These are phyloP conservation scores for Quercus lobata DNA, from an alignment of 331 rosid species.

Conservation along the genomic window DNA sequence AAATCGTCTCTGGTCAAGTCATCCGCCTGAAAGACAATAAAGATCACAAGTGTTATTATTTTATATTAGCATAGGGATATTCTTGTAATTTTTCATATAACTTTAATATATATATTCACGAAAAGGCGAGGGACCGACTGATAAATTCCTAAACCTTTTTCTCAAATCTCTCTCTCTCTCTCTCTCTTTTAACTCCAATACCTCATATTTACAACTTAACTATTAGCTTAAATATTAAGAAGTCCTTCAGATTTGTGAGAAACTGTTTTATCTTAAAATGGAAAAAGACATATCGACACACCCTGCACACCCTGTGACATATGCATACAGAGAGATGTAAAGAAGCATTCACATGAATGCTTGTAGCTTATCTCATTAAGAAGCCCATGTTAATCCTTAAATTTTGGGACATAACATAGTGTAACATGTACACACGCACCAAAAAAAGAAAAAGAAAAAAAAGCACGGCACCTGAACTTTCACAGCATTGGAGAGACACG, in stretches of 20 bases:
- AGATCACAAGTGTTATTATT: not conserved
- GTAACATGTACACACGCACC: not conserved
- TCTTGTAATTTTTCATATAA: no score
- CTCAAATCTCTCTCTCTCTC: no score
- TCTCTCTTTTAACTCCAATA: no score
- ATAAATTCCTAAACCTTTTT: no score
- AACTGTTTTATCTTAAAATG: not conserved
- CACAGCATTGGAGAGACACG: constrained; percentile 84
- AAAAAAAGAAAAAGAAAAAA: not conserved
- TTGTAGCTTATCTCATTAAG: not conserved
- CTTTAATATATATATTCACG: no score
- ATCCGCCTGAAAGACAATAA: constrained; percentile 45
- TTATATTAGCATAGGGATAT: no score
- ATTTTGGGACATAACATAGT: not conserved
- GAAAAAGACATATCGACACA: not conserved
- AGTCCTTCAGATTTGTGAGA: not conserved
- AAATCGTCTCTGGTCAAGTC: constrained; percentile 77
- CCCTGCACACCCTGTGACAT: not conserved
- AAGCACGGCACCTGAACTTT: constrained; percentile 65
- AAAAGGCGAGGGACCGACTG: no score
- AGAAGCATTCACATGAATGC: not conserved
- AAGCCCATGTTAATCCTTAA: not conserved
- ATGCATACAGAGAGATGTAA: not conserved
- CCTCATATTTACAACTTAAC: no score
- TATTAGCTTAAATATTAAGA: not conserved